These are phyloP conservation scores for Fistulina hepatica DNA, from an alignment of 1,284 basidiomycete species.

Conservation along the genomic window DNA sequence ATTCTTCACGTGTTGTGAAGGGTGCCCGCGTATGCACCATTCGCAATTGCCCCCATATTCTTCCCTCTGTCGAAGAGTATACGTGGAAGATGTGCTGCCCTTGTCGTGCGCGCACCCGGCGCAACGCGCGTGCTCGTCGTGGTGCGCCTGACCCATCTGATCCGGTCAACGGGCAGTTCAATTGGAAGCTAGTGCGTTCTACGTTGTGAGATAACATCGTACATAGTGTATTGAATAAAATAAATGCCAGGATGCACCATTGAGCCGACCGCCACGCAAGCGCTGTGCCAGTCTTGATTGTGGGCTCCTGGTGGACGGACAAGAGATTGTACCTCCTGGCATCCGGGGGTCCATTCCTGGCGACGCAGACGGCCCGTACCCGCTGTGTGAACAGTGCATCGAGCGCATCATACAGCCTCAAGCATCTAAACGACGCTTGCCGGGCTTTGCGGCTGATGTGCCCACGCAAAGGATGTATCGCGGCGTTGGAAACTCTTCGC, in stretches of 20 bases:
- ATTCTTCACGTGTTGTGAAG: slow-evolving; percentile 11
- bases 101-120: slow-evolving; percentile 20
- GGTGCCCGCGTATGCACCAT: slow-evolving; percentile 26
- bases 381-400: slow-evolving; percentile 12
- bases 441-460: slow-evolving; percentile 1
- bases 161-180: slow-evolving; percentile 1
- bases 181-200: slow-evolving; percentile 2
- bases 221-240: neutral
- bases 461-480: slow-evolving; percentile 3
- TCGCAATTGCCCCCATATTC: slow-evolving; percentile 24
- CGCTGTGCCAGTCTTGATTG: neutral
- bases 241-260: neutral
- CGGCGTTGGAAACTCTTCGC: neutral
- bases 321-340: slow-evolving; percentile 8
- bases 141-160: slow-evolving; percentile 3
- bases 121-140: slow-evolving; percentile 12
- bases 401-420: slow-evolving; percentile 5
- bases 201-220: neutral
- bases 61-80: slow-evolving; percentile 27
- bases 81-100: slow-evolving; percentile 26
- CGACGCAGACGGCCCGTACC: neutral
- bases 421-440: slow-evolving; percentile 4
- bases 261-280: neutral
- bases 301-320: slow-evolving; percentile 8
- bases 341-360: slow-evolving; percentile 7